A percentile compares a stretch with the other conserved stretches of the same genome.
phyloP scores from a whole-genome alignment of 805 yeast genomes.

The Sugiyamaella smithiae region DNA sequence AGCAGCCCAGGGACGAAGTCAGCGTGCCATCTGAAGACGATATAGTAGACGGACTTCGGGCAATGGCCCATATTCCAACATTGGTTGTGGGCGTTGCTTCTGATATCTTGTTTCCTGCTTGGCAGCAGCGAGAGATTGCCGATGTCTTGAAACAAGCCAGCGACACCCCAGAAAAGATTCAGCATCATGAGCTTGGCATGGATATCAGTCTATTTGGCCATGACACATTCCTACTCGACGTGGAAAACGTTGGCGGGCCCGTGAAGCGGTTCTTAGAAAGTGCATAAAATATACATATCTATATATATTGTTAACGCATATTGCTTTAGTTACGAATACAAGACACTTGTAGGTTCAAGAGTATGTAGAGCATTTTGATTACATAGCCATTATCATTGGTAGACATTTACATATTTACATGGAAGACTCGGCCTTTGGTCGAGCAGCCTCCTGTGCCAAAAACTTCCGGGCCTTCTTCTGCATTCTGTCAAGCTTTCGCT shows the following conservation, averaged over 20 bases:
- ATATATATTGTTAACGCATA: not conserved
- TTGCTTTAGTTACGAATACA: too few species aligned
- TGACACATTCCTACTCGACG: slow-evolving; percentile 80
- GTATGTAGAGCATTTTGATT: too few species aligned
- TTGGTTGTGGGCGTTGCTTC: slow-evolving; percentile 90
- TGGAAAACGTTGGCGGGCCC: slow-evolving; percentile 77
- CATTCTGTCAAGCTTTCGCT: slow-evolving; percentile 19
- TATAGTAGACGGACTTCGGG: slow-evolving; percentile 60
- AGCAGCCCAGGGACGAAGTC: slow-evolving; percentile 49
- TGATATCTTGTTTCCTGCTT: slow-evolving; percentile 85
- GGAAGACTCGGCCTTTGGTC: not conserved
- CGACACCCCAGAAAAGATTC: slow-evolving; percentile 36
- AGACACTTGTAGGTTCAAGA: too few species aligned
- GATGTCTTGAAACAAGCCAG: slow-evolving; percentile 48
- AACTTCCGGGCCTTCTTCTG: slow-evolving; percentile 25
- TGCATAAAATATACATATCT: not conserved
- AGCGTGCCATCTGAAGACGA: slow-evolving; percentile 52
- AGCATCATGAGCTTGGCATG: slow-evolving; percentile 71
- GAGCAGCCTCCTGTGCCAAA: slow-evolving; percentile 14
- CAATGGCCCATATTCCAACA: slow-evolving; percentile 60
- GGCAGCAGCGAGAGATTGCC: slow-evolving; percentile 88
- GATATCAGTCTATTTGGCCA: slow-evolving; percentile 84
- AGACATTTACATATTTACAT: slow-evolving; percentile 5
- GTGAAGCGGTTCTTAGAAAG: slow-evolving; percentile 57
- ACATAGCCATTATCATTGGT: too few species aligned